These are phyloP conservation scores for Trichoderma atroviride DNA, from an alignment of 2,329 filamentous ascomycete genomes.

Conservation along the genomic window DNA sequence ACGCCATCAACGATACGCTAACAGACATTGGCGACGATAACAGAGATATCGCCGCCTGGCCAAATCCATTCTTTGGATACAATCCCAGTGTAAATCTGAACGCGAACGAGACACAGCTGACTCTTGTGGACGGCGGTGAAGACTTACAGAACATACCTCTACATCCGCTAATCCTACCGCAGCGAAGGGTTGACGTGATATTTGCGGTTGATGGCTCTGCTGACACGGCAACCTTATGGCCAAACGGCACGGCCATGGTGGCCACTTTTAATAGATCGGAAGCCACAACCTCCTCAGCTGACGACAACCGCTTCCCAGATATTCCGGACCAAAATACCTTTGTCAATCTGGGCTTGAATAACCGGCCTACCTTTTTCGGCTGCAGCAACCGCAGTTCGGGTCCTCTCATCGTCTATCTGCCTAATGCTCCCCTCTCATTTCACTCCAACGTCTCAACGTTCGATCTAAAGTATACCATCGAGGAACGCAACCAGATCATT, in stretches of 20 bases:
- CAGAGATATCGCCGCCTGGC: conserved; percentile 74
- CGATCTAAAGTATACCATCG: conserved; percentile 61
- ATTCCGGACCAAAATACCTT: conserved; percentile 78
- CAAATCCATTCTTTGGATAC: conserved; percentile 75
- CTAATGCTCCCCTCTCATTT: conserved; percentile 75
- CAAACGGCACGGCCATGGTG: conserved; percentile 74
- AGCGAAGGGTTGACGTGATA: conserved; percentile 75
- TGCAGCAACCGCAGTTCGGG: conserved; percentile 54
- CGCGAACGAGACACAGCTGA: conserved; percentile 57
- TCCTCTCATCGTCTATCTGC: conserved; percentile 79
- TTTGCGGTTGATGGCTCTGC: conserved; percentile 80
- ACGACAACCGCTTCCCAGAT: conserved; percentile 71
- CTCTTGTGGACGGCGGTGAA: conserved; percentile 77
- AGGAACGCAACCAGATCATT: conserved; percentile 72
- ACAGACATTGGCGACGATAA: conserved; percentile 57
- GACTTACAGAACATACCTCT: conserved; percentile 80
- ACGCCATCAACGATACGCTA: conserved; percentile 57
- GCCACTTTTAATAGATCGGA: conserved; percentile 67
- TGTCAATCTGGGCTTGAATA: conserved; percentile 74
- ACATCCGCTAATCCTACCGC: conserved; percentile 74
- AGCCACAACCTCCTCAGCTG: conserved; percentile 49
- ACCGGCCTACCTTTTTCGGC: conserved; percentile 77
- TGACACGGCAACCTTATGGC: conserved; percentile 70
- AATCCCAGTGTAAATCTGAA: conserved; percentile 62
- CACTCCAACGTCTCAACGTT: conserved; percentile 76